Conservation (phyloP, 2,329 filamentous ascomycete genomes). For the Onygena corvina region DNA sequence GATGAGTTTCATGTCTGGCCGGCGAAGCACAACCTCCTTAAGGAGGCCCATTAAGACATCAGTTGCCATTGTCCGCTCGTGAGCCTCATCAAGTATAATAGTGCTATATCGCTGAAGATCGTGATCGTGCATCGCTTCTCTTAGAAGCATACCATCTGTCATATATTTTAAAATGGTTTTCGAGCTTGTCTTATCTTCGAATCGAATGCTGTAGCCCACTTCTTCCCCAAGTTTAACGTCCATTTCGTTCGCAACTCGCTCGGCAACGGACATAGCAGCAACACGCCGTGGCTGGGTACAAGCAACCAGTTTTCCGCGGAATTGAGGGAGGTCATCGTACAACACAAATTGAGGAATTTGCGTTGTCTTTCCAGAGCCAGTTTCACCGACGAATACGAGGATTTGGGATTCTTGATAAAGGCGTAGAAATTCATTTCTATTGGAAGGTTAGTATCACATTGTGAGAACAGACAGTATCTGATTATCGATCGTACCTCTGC, state of each 20-base stretch:
- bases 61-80: slow-evolving; percentile 92
- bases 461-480: not conserved
- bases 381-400: slow-evolving; percentile 96
- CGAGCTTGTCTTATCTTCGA: slow-evolving; percentile 82
- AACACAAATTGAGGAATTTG: slow-evolving; percentile 98
- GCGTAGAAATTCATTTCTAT: slow-evolving; percentile 77
- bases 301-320: slow-evolving; percentile 76
- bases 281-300: slow-evolving; percentile 97
- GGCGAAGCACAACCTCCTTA: slow-evolving; percentile 72
- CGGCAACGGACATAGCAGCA: slow-evolving; percentile 94
- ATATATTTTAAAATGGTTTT: slow-evolving; percentile 97
- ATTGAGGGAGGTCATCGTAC: slow-evolving; percentile 86
- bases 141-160: slow-evolving; percentile 96
- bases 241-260: slow-evolving; percentile 95
- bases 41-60: slow-evolving; percentile 95
- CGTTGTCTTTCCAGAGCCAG: slow-evolving; percentile 97
- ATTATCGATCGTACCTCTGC: slow-evolving; percentile 51
- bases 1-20: slow-evolving; percentile 90
- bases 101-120: slow-evolving; percentile 86
- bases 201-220: slow-evolving; percentile 97
- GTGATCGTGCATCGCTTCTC: slow-evolving; percentile 94
- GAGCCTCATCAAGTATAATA: slow-evolving; percentile 96
- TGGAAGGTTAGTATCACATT: not conserved
- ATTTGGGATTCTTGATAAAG: slow-evolving; percentile 92
- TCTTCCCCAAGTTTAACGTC: slow-evolving; percentile 86